Evolutionary conservation across 2,329 filamentous ascomycete genomes (phyloP).

Genomic region (Mariannaea sp.): DNA sequence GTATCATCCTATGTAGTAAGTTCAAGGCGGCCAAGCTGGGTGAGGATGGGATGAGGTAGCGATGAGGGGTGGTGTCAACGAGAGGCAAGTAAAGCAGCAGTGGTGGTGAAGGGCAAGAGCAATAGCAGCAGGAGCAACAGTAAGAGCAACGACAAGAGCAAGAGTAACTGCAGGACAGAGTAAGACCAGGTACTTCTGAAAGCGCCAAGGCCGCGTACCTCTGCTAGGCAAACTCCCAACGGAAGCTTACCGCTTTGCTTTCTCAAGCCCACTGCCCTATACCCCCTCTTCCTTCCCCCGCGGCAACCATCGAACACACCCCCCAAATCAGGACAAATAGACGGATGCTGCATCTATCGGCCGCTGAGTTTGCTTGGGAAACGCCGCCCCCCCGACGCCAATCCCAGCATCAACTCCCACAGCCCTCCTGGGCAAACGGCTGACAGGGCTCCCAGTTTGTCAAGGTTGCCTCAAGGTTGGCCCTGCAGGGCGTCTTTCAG

Average conservation of each 20-base stretch:
- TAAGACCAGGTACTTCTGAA: conserved; percentile 16
- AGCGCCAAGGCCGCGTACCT: conserved; percentile 12
- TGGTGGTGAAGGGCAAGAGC: background rate
- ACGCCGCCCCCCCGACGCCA: background rate
- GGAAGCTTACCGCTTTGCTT: conserved; percentile 6
- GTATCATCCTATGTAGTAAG: too few species aligned
- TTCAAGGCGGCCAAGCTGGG: too few species aligned
- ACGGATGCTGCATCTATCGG: background rate
- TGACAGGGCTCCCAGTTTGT: conserved; percentile 2
- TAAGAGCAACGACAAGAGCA: background rate
- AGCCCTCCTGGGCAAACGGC: conserved; percentile 15
- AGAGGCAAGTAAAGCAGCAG: background rate
- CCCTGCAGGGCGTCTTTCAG: conserved; percentile 11
- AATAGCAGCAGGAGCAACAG: background rate
- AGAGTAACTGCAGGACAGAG: background rate
- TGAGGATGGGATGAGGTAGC: background rate
- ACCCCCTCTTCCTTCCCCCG: conserved; percentile 8
- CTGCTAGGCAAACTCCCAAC: conserved; percentile 8
- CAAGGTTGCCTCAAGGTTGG: conserved; percentile 3
- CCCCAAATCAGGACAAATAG: background rate
- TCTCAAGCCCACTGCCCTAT: conserved; percentile 4
- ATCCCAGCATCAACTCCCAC: background rate
- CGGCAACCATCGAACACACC: background rate
- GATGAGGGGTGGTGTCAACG: background rate
- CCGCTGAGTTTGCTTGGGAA: background rate